Percentiles rank a stretch among this genome's conserved stretches.
Evolutionary conservation across 768 basidiomycete genomes (phyloP).

Genomic region (Boletus rufocinnamomeus): DNA sequence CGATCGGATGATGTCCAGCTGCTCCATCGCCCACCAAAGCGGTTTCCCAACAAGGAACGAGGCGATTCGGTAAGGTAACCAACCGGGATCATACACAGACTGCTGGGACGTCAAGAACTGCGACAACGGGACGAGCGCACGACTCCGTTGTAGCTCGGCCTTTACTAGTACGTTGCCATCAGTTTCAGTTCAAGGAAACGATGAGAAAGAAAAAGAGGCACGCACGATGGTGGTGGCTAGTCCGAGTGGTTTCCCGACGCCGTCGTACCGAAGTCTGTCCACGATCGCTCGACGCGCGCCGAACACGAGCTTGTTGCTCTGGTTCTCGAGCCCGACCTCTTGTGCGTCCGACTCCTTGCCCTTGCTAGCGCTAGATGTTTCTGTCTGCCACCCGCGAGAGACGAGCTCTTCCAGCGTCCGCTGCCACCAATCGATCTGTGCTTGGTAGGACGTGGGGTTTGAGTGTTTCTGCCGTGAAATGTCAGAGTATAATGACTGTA

Average conservation of each 20-base stretch:
- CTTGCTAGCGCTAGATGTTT: conserved; percentile 13
- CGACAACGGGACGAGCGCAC: conserved; percentile 47
- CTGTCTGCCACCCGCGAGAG: conserved; percentile 54
- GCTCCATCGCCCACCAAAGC: conserved; percentile 85
- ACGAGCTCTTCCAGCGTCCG: conserved; percentile 62
- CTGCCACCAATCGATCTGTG: conserved; percentile 90
- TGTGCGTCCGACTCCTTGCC: conserved; percentile 10
- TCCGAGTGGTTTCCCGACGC: conserved; percentile 74
- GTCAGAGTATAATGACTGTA: conserved; percentile 86
- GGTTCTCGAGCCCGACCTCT: conserved; percentile 15
- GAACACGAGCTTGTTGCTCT: conserved; percentile 58
- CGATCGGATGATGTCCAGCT: conserved; percentile 64
- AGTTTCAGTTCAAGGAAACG: conserved; percentile 15
- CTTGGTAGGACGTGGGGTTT: conserved; percentile 79
- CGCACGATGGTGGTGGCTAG: conserved; percentile 75
- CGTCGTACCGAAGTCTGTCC: conserved; percentile 63
- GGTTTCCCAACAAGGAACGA: conserved; percentile 75
- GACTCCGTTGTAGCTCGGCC: conserved; percentile 59
- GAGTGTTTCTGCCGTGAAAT: conserved; percentile 80
- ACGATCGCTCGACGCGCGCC: conserved; percentile 54
- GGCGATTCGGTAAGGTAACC: conserved; percentile 69
- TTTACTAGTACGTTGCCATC: conserved; percentile 52
- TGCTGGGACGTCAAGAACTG: conserved; percentile 57
- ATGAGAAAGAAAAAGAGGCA: conserved; percentile 17
- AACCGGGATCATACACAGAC: conserved; percentile 70